phyloP scores from a whole-genome alignment of 2,329 filamentous ascomycete species.

The Alternaria conjuncta region DNA sequence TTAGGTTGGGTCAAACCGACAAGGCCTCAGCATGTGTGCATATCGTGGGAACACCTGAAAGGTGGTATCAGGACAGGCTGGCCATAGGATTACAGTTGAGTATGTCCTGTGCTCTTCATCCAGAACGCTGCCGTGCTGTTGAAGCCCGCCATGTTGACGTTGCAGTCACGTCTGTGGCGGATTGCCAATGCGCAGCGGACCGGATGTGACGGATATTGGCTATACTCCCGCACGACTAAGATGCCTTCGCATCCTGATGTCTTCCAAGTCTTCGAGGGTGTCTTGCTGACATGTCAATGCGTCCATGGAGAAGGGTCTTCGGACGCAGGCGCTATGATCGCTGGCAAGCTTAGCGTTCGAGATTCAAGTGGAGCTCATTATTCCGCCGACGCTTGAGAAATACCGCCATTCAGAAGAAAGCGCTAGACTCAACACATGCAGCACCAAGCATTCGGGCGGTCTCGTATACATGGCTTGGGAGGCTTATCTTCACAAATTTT shows the following conservation, averaged over 20 bases:
- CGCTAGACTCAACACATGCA: slow-evolving; percentile 4
- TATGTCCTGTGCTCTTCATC: not conserved
- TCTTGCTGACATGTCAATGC: not conserved
- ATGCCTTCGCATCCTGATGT: not conserved
- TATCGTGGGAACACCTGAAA: not conserved
- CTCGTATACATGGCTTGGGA: slow-evolving; percentile 6
- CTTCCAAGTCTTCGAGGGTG: not conserved
- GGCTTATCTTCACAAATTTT: slow-evolving; percentile 2
- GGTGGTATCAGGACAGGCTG: too few relatives aligned
- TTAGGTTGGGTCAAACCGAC: not conserved
- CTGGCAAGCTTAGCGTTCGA: slow-evolving; percentile 4
- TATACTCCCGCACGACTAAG: not conserved
- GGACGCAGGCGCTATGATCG: not conserved
- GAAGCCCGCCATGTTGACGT: not conserved
- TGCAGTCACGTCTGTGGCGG: not conserved
- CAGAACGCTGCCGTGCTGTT: not conserved
- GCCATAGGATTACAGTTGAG: not conserved
- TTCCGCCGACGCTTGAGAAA: slow-evolving; percentile 8
- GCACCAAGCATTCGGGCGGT: slow-evolving; percentile 9
- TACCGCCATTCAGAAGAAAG: slow-evolving; percentile 7
- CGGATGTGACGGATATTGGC: not conserved
- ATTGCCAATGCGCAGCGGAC: not conserved
- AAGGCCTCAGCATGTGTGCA: not conserved
- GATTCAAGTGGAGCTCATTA: slow-evolving; percentile 2
- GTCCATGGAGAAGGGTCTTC: not conserved